These are phyloP conservation scores for Pseudocohnilembus persalinus DNA, from an alignment of 169 alveolate species.

Conservation along the genomic window DNA sequence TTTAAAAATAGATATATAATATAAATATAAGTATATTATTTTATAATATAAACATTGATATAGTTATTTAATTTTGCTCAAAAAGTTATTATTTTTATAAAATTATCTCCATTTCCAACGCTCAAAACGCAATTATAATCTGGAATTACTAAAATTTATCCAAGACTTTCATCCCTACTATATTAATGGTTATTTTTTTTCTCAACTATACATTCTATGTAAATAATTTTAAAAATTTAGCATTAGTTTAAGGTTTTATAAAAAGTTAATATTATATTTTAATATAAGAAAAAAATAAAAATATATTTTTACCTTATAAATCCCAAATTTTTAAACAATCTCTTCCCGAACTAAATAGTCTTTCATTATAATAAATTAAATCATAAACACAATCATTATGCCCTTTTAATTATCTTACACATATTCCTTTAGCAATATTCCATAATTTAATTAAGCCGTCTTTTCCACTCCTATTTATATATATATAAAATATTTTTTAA, in stretches of 20 bases:
- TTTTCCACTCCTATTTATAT: slow-evolving; percentile 8
- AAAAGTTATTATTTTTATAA: background rate
- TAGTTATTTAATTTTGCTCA: too few relatives aligned
- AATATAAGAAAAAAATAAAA: too few relatives aligned
- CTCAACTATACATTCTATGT: background rate
- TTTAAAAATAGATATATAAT: too few relatives aligned
- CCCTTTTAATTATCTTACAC: slow-evolving; percentile 9
- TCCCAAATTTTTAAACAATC: background rate
- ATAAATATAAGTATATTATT: too few relatives aligned
- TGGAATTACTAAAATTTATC: background rate
- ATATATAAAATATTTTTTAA: too few relatives aligned
- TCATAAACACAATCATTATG: slow-evolving; percentile 7
- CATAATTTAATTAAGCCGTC: slow-evolving; percentile 23
- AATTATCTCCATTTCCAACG: background rate
- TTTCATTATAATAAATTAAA: background rate
- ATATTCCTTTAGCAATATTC: slow-evolving; percentile 15
- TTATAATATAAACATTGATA: too few relatives aligned
- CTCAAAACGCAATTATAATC: background rate
- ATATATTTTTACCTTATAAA: background rate
- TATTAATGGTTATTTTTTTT: background rate
- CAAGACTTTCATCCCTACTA: background rate
- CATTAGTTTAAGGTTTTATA: too few relatives aligned
- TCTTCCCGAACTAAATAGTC: background rate
- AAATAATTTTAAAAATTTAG: too few relatives aligned
- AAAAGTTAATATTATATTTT: too few relatives aligned